These are phyloP conservation scores for Hericium alpestre DNA, from an alignment of 768 basidiomycete genomes.

Conservation along the genomic window DNA sequence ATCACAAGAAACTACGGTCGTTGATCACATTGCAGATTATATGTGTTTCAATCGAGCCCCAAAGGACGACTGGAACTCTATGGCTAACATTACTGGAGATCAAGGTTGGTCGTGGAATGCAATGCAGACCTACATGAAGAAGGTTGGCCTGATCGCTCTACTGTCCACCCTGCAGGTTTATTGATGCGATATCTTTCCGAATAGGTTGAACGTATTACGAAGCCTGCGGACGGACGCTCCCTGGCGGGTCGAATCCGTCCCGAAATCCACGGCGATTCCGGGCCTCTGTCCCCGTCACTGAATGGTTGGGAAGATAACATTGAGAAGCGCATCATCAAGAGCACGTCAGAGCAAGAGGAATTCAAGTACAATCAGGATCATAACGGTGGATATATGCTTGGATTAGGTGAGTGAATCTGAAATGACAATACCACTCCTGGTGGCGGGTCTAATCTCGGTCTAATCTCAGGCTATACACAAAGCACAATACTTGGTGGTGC, in stretches of 20 bases:
- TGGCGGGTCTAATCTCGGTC: constrained; percentile 24
- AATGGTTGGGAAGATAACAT: constrained; percentile 1
- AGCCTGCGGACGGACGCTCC: constrained; percentile 7
- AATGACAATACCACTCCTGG: constrained; percentile 34
- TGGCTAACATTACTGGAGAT: constrained; percentile 8
- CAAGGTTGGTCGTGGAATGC: constrained; percentile 14
- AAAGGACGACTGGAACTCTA: constrained; percentile 10
- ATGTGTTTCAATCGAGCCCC: constrained; percentile 11
- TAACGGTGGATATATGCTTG: constrained; percentile 15
- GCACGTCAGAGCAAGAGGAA: constrained; percentile 9
- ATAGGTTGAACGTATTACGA: constrained; percentile 1
- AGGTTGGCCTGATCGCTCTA: not conserved
- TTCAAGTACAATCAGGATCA: constrained; percentile 18
- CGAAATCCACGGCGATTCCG: constrained; percentile 14
- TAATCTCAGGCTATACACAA: not conserved
- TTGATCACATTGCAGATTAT: not conserved
- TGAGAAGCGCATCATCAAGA: constrained; percentile 1
- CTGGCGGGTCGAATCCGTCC: constrained; percentile 16
- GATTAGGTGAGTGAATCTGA: constrained; percentile 26
- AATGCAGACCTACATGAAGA: constrained; percentile 1
- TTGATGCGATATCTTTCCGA: too few relatives aligned
- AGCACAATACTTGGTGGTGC: not conserved
- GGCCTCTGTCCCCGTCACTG: constrained; percentile 15
- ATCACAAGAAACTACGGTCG: not conserved
- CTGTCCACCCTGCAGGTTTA: not conserved